These are phyloP conservation scores for Claviceps paspali DNA, from an alignment of 2,329 filamentous ascomycete species.

Conservation along the genomic window DNA sequence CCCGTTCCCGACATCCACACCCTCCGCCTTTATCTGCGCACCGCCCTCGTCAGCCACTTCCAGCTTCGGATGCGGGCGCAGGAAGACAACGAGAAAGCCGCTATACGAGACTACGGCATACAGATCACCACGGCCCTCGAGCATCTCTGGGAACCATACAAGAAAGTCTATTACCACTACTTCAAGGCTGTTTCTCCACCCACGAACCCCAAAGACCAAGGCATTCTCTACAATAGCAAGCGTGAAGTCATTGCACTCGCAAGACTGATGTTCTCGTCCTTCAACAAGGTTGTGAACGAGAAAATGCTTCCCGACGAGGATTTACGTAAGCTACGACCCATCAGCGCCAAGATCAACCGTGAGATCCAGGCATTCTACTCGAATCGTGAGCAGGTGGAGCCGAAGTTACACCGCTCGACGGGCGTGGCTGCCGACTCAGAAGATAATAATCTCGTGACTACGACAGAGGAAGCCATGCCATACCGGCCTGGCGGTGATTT, in stretches of 20 bases:
- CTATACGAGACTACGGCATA: slow-evolving; percentile 29
- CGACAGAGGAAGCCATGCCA: slow-evolving; percentile 3
- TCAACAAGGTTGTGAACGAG: slow-evolving; percentile 28
- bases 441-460: slow-evolving; percentile 9
- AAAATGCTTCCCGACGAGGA: slow-evolving; percentile 21
- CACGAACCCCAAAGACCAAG: slow-evolving; percentile 12
- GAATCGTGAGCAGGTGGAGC: slow-evolving; percentile 19
- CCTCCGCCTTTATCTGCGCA: slow-evolving; percentile 40
- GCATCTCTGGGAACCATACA: slow-evolving; percentile 35
- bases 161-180: slow-evolving; percentile 20
- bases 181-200: slow-evolving; percentile 14
- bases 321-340: slow-evolving; percentile 16
- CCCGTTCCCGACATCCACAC: slow-evolving; percentile 32
- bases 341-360: slow-evolving; percentile 22
- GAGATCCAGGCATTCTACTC: slow-evolving; percentile 21
- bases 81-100: slow-evolving; percentile 16
- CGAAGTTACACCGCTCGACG: slow-evolving; percentile 13
- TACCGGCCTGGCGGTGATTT: slow-evolving; percentile 11
- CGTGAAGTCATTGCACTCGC: slow-evolving; percentile 29
- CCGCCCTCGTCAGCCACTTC: slow-evolving; percentile 33
- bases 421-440: background rate
- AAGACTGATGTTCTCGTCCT: slow-evolving; percentile 29
- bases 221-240: slow-evolving; percentile 18
- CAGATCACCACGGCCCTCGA: slow-evolving; percentile 36
- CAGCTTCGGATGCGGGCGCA: slow-evolving; percentile 19